Evolutionary conservation across 306 rosid species (phyloP), one percentile per base, ranked within the genome.

Genomic region (Pyrus communis): DNA sequence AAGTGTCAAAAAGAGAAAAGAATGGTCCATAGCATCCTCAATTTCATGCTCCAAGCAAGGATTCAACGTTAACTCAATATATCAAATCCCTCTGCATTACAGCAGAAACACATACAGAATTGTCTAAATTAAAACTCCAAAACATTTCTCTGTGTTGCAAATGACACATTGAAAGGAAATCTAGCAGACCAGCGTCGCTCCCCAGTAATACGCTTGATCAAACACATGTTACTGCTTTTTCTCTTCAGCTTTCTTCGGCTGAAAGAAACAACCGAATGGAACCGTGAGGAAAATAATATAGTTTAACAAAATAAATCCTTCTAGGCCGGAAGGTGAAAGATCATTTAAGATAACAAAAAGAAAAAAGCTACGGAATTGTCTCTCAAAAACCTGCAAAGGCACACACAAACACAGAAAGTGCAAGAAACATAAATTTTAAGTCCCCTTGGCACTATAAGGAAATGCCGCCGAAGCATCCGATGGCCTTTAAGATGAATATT

Each of bases 211-310:
- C n/a, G 28, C 22, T 40, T 10, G 67, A 40, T 58, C 52, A 35
- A 45, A 40, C 78, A 63, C 73, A 11, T 68, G 79, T 62, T 73
- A 92, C 74, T 88, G 93, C 87, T 87, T 88, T 86, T 90, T 91
- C 67, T 90, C 97, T 84, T 89, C 90, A 46, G 97, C 97, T 92
- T 94, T 94, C 89, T 93, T 91, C 5, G 96, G 96, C 96, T 92
- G 95, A 57, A 87, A 89, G 72, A 85, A 66, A 52, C 65, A 72
- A 51, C 78, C 73, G 65, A 27, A 49, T 14, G 42, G 43, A 7
- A 70, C 30, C 9, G 3, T 83, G 15, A 81, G 80, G 55, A 64
- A 58, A 30, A 28, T 5, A 27, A 43, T 27, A 27, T 49, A 15
- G 7, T 14, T n/a, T 5, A 76, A 46, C 35, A 35, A 55, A 9